Conservation (phyloP, 805 yeast species). For the Pichia cabralensis region DNA sequence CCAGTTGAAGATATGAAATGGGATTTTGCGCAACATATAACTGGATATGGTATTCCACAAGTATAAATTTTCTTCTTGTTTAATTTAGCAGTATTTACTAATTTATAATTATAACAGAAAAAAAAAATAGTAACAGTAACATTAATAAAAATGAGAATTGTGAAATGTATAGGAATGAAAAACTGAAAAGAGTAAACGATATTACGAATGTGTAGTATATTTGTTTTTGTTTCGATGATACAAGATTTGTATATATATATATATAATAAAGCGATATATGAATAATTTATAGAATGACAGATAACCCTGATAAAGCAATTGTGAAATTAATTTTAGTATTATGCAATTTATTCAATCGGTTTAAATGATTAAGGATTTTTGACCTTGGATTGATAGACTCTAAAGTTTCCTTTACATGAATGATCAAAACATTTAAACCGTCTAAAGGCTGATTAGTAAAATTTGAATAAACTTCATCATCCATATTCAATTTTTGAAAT, state of each 20-base stretch:
- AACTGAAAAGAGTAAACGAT: too few species aligned
- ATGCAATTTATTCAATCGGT: constrained; percentile 26
- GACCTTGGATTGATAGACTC: constrained; percentile 45
- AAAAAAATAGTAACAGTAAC: background rate
- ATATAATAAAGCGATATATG: constrained; percentile 1
- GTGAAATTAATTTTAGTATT: constrained; percentile 38
- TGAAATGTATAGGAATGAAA: too few species aligned
- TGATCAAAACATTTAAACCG: constrained; percentile 38
- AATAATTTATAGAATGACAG: constrained; percentile 17
- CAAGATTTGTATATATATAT: too few species aligned
- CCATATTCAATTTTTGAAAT: background rate
- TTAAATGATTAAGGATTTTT: constrained; percentile 39
- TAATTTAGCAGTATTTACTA: too few species aligned
- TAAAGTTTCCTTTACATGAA: constrained; percentile 41
- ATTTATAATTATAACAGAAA: background rate
- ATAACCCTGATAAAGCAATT: constrained; percentile 47
- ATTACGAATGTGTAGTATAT: too few species aligned
- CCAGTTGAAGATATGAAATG: constrained; percentile 72
- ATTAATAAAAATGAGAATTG: background rate
- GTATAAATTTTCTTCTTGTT: too few species aligned
- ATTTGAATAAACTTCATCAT: constrained; percentile 12
- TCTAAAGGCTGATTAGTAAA: constrained; percentile 26
- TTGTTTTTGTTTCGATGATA: too few species aligned
- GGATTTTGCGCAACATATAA: constrained; percentile 81
- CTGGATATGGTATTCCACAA: constrained; percentile 66